Evolutionary conservation across 2,329 filamentous ascomycete genomes (phyloP), one percentile per base, ranked within the genome.

Genomic region (Cercospora sp.): DNA sequence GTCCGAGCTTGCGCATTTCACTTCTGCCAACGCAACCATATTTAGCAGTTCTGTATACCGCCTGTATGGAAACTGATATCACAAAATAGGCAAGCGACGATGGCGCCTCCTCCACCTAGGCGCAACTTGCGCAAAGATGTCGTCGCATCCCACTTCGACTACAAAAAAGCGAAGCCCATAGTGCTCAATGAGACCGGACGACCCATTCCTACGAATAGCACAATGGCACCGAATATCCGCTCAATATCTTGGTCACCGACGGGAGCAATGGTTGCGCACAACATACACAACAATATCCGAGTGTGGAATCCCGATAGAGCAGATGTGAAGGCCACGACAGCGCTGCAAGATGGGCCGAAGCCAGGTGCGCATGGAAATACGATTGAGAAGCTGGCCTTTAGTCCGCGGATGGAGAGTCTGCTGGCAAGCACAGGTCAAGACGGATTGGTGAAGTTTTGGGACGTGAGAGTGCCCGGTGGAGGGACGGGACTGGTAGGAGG

Each of bases 271-370:
- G 89, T 98, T 69, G 94, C 94, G 0, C 96, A 94, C 0, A 93
- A 93, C 3, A 87, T 90, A 5, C 82, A 85, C 26, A 89, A 92
- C 75, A 87, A 86, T 72, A 80, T 94, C 64, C 88, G 91, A 74
- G 89, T 94, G 59, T 94, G 91, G 91, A 94, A 94, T 72, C 90
- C 91, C 1, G 91, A 94, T 72, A 89, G 90, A 75, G 86, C 89
- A 2, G 88, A 90, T 72, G 87, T 91, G 42, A 90, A 89, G 72
- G 89, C 90, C 77, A 91, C 90, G 9, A 94, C 91, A 0, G 91
- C 93, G 75, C 85, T 94, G 69, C 89, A 89, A 73, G 74, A 75
- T 66, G 73, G 73, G 3, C 73, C 76, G 39, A 74, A 72, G 60
- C 69, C 65, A 30, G 72, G 74, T 3, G 74, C 73, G 3, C 70